A percentile compares a stretch with the other conserved stretches of the same genome.
phyloP scores from a whole-genome alignment of 768 basidiomycete species.

The Kondoa subrosea region DNA sequence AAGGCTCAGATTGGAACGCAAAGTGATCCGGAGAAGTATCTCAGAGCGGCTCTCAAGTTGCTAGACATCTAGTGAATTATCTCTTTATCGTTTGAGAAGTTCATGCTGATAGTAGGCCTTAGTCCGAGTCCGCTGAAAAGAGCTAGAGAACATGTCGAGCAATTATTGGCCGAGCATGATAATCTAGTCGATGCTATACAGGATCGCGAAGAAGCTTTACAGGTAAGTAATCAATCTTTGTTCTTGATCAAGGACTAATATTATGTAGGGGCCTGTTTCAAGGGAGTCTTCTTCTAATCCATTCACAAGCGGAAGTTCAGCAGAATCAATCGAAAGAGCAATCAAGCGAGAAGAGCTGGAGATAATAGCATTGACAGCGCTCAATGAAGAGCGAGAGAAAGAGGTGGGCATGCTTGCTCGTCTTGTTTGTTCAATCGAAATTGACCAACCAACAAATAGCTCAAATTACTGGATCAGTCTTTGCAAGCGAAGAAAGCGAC shows the following conservation, averaged over 20 bases:
- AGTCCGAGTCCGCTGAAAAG: conserved; percentile 1
- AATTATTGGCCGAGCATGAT: background rate
- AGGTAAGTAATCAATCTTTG: background rate
- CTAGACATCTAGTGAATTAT: conserved; percentile 1
- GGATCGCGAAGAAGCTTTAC: background rate
- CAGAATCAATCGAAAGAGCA: background rate
- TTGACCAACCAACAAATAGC: no score
- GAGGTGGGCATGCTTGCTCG: no score
- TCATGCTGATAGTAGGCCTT: background rate
- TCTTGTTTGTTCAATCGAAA: background rate
- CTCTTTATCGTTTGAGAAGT: no score
- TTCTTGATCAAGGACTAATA: background rate
- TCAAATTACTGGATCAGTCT: background rate
- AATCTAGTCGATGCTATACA: background rate
- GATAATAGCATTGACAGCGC: background rate
- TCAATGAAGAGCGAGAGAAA: background rate
- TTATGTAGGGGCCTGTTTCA: background rate
- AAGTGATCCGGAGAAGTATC: background rate
- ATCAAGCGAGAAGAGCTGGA: background rate
- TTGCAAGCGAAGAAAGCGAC: background rate
- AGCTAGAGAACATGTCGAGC: conserved; percentile 1
- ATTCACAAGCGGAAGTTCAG: background rate
- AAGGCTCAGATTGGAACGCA: background rate
- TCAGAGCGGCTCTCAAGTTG: conserved; percentile 2
- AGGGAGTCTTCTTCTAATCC: background rate